phyloP scores from a whole-genome alignment of 2,329 filamentous ascomycete genomes.

The Fusarium stilboides region DNA sequence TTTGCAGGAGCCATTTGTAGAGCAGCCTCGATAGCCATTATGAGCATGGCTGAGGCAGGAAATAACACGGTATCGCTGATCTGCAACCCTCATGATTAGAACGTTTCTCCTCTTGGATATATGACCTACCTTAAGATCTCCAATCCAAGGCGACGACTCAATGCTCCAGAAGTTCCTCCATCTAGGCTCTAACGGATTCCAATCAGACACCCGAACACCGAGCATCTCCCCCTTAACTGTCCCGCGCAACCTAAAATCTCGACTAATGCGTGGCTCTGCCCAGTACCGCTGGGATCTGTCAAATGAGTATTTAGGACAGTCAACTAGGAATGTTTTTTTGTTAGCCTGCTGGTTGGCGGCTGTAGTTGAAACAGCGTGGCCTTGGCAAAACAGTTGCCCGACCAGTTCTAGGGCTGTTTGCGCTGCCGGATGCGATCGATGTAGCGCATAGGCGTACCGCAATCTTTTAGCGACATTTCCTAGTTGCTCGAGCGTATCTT shows the following conservation, averaged over 20 bases:
- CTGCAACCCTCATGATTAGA: neutral
- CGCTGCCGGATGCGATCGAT: neutral
- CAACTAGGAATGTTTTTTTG: neutral
- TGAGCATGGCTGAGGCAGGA: conserved; percentile 54
- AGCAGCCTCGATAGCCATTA: conserved; percentile 63
- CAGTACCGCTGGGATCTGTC: conserved; percentile 53
- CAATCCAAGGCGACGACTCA: conserved; percentile 55
- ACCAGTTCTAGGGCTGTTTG: neutral
- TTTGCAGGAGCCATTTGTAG: neutral
- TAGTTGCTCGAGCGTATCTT: conserved; percentile 28
- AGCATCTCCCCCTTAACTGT: conserved; percentile 58
- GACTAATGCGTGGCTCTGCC: conserved; percentile 50
- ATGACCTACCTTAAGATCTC: conserved; percentile 52
- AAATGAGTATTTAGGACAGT: conserved; percentile 14
- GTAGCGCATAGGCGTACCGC: neutral
- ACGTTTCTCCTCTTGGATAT: fast-evolving
- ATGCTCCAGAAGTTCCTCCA: conserved; percentile 49
- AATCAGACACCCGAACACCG: conserved; percentile 48
- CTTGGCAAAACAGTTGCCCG: conserved; percentile 6
- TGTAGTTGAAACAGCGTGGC: neutral
- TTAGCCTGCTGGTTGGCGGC: neutral
- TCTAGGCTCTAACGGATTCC: conserved; percentile 45
- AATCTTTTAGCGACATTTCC: neutral
- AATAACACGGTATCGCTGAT: conserved; percentile 14
- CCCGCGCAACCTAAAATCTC: conserved; percentile 50